Evolutionary conservation across 108 stramenopile species (phyloP).

Genomic region (Thalassiosira profunda): DNA sequence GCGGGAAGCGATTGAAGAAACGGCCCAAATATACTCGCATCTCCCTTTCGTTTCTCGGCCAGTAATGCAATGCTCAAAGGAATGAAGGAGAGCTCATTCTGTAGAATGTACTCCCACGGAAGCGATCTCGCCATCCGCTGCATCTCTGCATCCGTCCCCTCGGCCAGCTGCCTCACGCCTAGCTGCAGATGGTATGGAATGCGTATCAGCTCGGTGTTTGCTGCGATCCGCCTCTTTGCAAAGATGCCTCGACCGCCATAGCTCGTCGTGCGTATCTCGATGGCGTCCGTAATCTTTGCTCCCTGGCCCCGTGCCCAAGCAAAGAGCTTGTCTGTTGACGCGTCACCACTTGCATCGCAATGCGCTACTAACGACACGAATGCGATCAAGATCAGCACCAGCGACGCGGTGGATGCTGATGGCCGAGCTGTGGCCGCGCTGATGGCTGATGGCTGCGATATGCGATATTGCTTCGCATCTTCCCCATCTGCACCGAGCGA

Average conservation of each 20-base stretch:
- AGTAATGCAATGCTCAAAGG: neutral
- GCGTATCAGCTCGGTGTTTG: neutral
- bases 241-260: neutral
- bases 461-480: too few species aligned
- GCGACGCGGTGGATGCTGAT: too few species aligned
- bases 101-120: neutral
- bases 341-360: too few species aligned
- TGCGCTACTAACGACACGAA: too few species aligned
- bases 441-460: too few species aligned
- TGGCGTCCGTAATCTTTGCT: neutral
- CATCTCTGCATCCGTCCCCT: neutral
- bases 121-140: neutral
- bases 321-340: too few species aligned
- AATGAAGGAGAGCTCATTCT: constrained; percentile 4
- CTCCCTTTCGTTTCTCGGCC: neutral
- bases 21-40: neutral
- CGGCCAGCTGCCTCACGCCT: neutral
- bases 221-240: neutral
- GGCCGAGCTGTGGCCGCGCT: too few species aligned
- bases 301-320: neutral
- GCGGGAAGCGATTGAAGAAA: constrained; percentile 3
- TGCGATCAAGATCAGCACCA: too few species aligned
- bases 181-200: constrained; percentile 6
- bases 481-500: too few species aligned
- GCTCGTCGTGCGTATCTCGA: neutral